phyloP scores from a whole-genome alignment of 352 stramenopile species.

The Phytophthora chlamydospora region DNA sequence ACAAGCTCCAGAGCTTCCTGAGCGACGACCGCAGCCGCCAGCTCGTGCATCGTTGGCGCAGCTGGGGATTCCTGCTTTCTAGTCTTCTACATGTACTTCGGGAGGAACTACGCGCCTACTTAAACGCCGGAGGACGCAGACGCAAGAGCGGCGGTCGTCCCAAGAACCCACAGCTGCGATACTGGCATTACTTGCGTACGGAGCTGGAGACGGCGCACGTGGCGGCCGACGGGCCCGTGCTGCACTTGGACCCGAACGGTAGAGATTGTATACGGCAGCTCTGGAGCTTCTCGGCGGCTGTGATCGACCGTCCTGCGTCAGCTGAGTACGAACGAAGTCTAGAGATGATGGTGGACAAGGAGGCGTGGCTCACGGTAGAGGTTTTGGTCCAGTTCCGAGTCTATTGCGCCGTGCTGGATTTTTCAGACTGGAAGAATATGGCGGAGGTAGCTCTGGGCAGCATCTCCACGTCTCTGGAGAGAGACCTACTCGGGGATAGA shows the following conservation, averaged over 20 bases:
- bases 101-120: conserved; percentile 51
- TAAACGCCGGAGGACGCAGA: conserved; percentile 34
- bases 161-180: conserved; percentile 46
- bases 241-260: conserved; percentile 81
- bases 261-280: conserved; percentile 63
- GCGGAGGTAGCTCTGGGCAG: conserved; percentile 62
- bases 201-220: conserved; percentile 66
- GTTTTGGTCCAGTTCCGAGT: conserved; percentile 62
- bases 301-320: conserved; percentile 50
- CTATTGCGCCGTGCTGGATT: conserved; percentile 71
- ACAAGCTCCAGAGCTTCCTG: conserved; percentile 58
- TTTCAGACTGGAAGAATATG: conserved; percentile 54
- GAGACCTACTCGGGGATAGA: conserved; percentile 16
- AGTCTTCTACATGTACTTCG: conserved; percentile 57
- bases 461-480: conserved; percentile 38
- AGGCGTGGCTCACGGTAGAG: conserved; percentile 70
- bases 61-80: conserved; percentile 67
- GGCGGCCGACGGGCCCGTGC: conserved; percentile 44
- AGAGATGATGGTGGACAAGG: conserved; percentile 61
- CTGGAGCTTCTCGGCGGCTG: conserved; percentile 53
- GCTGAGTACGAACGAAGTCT: conserved; percentile 33
- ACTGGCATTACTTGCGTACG: conserved; percentile 68
- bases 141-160: conserved; percentile 36
- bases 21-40: conserved; percentile 50
- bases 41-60: conserved; percentile 74